Base-by-base conservation (phyloP, 805 yeast genomes). In the Yamadazyma paraphyllophila region DNA sequence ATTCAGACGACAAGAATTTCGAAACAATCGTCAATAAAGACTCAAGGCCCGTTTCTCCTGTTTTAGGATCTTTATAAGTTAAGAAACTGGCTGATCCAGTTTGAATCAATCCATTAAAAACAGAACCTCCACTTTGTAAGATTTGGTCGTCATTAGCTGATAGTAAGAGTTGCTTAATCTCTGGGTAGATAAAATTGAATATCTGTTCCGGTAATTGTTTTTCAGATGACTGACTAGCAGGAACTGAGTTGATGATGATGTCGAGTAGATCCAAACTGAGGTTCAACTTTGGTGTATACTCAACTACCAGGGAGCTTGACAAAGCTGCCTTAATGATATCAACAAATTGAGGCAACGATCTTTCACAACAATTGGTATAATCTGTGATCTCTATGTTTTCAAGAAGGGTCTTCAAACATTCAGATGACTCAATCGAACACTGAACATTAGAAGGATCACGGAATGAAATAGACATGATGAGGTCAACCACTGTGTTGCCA, bases 381-480 rank as follows among this genome's bases (percentile, higher is more conserved):
- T 70, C 73, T 0, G 65, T 64, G 2, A 64, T 46, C 2, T 76
- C 63, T 8, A 85, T 64, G 16, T 66, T 70, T 3, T 63, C 66
- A n/a, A 89, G 65, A 17, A 90, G 63, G 26, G 74, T 77, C 20
- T 77, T 80, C 29, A 91, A 66, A 49, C 89, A 82, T 39, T 87
- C 96, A 29, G 81, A 72, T 0, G 90, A 74, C 46, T 85, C 88
- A 0, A 81, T 69, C 2, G 77, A 77, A 15, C 87, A 69, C 51
- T 87, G 88, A 34, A 88, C 69, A 56, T 90, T 88, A 0, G 90
- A 75, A 0, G 94, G 78, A 57, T 88, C 92, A 52, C 81, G 82
- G 43, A 80, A 78, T 0, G 92, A 83, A 12, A 88, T 74, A 6
- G 74, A 65, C 49, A 88, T 74, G 4, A 90, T 70, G 43, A 89